A percentile compares a stretch with the other conserved stretches of the same genome.
phyloP scores from a whole-genome alignment of 306 rosid species.

The Glycyrrhiza uralensis region DNA sequence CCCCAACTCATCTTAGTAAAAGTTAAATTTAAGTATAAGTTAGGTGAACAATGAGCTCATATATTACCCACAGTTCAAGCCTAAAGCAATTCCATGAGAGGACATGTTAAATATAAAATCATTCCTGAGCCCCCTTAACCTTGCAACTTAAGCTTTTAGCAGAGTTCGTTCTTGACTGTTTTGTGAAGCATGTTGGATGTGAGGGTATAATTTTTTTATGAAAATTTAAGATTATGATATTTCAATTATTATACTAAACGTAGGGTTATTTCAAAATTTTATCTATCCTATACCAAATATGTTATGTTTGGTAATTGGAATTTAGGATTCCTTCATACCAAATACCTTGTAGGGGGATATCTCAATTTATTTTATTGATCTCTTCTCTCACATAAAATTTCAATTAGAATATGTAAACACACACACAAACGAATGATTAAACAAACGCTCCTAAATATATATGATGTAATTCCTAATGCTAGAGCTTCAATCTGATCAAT shows the following conservation, averaged over 20 bases:
- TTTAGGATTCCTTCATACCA: background rate
- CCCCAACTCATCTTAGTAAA: too few relatives aligned
- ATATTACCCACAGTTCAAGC: too few relatives aligned
- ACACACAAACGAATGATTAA: background rate
- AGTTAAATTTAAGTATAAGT: too few relatives aligned
- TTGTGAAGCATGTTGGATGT: too few relatives aligned
- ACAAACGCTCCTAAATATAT: background rate
- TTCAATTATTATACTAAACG: background rate
- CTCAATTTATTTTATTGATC: background rate
- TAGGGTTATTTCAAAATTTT: background rate
- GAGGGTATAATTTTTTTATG: too few relatives aligned
- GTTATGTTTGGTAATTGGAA: background rate
- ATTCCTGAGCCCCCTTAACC: too few relatives aligned
- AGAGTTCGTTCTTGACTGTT: too few relatives aligned
- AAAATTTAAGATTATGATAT: background rate
- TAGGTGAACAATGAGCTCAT: too few relatives aligned
- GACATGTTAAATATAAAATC: too few relatives aligned
- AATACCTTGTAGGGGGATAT: background rate
- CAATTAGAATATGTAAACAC: background rate
- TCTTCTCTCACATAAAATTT: background rate
- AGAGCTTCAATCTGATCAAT: background rate
- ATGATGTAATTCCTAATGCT: background rate
- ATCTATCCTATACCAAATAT: background rate
- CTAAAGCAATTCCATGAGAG: too few relatives aligned
- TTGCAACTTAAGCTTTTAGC: too few relatives aligned